These are phyloP conservation scores for Elongisporangium undulatum DNA, from an alignment of 352 stramenopile genomes.

Conservation along the genomic window DNA sequence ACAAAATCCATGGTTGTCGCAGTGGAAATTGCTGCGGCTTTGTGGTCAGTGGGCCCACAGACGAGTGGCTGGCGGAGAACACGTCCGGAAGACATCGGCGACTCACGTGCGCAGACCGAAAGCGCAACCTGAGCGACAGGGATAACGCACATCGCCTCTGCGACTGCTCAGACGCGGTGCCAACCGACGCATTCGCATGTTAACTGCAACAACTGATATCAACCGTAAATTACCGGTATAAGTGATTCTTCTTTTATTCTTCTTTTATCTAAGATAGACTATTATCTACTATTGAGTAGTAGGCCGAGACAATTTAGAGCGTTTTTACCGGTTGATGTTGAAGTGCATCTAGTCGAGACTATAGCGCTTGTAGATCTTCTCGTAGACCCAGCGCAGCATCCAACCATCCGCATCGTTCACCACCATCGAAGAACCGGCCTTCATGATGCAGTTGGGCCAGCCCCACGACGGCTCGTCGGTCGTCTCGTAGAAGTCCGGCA, in stretches of 20 bases:
- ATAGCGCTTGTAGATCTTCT: constrained; percentile 4
- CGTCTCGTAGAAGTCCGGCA: constrained; percentile 7
- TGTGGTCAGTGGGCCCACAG: neutral
- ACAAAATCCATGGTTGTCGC: neutral
- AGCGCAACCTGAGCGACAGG: neutral
- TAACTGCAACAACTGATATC: too few species aligned
- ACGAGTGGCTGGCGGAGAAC: neutral
- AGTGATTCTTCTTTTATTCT: too few species aligned
- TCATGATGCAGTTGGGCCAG: constrained; percentile 15
- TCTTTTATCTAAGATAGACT: too few species aligned
- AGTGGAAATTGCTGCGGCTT: neutral
- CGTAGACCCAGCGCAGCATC: constrained; percentile 20
- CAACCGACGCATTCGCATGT: too few species aligned
- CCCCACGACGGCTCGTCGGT: constrained; percentile 7
- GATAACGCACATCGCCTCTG: neutral
- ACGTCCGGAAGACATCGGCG: neutral
- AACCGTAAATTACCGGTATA: too few species aligned
- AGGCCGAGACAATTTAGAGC: too few species aligned
- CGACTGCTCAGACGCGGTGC: too few species aligned
- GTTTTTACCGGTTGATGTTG: too few species aligned
- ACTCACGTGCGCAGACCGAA: neutral
- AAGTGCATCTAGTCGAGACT: too few species aligned
- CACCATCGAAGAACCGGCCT: constrained; percentile 15
- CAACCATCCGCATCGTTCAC: constrained; percentile 20
- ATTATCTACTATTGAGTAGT: too few species aligned